Percentiles rank a stretch among this genome's conserved stretches.
phyloP scores from a whole-genome alignment of 768 basidiomycete species.

The Auriscalpium microsporum region DNA sequence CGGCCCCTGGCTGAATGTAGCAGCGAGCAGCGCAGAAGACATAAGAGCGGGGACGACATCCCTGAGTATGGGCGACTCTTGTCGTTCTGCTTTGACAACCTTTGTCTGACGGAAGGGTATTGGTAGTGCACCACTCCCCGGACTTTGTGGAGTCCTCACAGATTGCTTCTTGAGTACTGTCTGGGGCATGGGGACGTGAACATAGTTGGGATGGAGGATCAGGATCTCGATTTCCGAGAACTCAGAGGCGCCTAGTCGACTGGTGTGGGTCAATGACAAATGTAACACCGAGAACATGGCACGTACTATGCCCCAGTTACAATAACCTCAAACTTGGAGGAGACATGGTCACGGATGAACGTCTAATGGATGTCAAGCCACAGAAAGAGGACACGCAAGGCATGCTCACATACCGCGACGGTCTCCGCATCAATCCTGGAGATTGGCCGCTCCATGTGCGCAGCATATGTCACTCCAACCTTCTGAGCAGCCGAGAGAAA shows the following conservation, averaged over 20 bases:
- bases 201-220: conserved; percentile 37
- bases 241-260: conserved; percentile 37
- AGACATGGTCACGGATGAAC: conserved; percentile 39
- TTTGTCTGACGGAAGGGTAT: conserved; percentile 17
- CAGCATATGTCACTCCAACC: conserved; percentile 32
- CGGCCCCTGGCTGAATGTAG: conserved; percentile 22
- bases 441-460: conserved; percentile 29
- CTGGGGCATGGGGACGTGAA: conserved; percentile 33
- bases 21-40: conserved; percentile 37
- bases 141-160: neutral
- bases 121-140: conserved; percentile 10
- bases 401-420: conserved; percentile 30
- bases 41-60: conserved; percentile 36
- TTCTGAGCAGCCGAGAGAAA: conserved; percentile 32
- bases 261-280: conserved; percentile 14
- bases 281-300: neutral
- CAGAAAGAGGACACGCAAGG: neutral
- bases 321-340: conserved; percentile 39
- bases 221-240: conserved; percentile 35
- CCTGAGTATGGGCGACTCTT: conserved; percentile 23
- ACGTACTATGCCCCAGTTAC: conserved; percentile 54
- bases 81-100: conserved; percentile 3
- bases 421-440: conserved; percentile 34
- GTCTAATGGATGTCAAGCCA: conserved; percentile 25
- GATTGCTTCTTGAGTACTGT: neutral